Percentiles rank a stretch among this genome's conserved stretches.
phyloP scores from a whole-genome alignment of 345 rosid genomes.

The Schrenkiella parvula region DNA sequence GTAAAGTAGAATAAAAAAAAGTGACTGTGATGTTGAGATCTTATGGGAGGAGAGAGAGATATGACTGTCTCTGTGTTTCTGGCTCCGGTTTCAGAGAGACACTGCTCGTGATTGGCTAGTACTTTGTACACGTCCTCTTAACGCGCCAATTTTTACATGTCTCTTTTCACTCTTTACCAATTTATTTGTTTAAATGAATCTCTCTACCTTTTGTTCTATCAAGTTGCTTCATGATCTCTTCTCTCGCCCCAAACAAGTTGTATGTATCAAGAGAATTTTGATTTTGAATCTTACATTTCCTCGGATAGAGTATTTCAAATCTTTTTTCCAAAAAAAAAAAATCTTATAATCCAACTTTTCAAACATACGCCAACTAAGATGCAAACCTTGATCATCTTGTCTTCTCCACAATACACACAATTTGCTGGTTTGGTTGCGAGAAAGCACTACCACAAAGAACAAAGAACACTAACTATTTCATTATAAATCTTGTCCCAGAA shows the following conservation, averaged over 20 bases:
- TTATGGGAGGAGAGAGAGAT: conserved; percentile 2
- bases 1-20: neutral
- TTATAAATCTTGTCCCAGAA: too few relatives aligned
- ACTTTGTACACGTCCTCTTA: conserved; percentile 13
- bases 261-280: neutral
- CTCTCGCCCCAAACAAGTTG: neutral
- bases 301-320: neutral
- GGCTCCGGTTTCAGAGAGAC: conserved; percentile 18
- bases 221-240: neutral
- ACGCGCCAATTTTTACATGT: neutral
- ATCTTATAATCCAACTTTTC: too few relatives aligned
- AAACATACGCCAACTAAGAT: too few relatives aligned
- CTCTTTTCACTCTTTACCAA: neutral
- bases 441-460: too few relatives aligned
- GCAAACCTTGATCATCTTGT: too few relatives aligned
- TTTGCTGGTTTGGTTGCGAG: too few relatives aligned
- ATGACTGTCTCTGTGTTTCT: conserved; percentile 45
- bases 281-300: neutral
- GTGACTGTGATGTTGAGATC: conserved; percentile 16
- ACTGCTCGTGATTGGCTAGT: conserved; percentile 28
- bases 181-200: neutral
- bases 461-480: too few relatives aligned
- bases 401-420: too few relatives aligned
- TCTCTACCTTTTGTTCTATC: neutral
- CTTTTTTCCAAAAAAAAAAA: neutral